Evolutionary conservation across 176 grass and related monocot genomes (phyloP), one percentile per base, ranked within the genome.

Genomic region (Neostapfia colusana): DNA sequence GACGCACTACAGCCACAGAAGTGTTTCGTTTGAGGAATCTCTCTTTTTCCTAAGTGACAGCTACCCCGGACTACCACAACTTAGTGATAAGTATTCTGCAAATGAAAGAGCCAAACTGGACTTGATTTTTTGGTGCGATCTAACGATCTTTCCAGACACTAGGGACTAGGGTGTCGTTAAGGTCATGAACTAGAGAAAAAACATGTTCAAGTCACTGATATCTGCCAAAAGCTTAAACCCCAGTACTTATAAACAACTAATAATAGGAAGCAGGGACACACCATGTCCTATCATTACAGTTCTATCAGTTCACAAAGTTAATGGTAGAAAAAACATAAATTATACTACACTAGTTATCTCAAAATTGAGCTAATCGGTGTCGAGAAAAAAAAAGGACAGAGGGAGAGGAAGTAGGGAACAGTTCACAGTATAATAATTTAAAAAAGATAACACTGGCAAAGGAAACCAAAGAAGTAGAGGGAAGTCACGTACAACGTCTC

Each of bases 401-500:
- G 10, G 7, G 43, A 15, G 11, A 10, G 43, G n/a, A n/a, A 45
- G 43, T 14, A 49, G 36, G 79, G 50, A 55, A 74, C 44, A 71
- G 10, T n/a, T 77, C 45, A 71, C 18, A 42, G 65, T 37, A 63
- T 76, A 63, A 45, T 50, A 67, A 80, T 49, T 25, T 64, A n/a
- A 72, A 67, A 43, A 42, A 38, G 69, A 65, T 73, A 84, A 77
- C 27, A 85, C 45, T 21, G 43, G 36, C 28, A 62, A 82, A 80
- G 23, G 64, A 75, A 58, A 81, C 5, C 20, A 67, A 65, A 81
- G 61, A 62, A 51, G 64, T 54, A 76, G 58, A 75, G 85, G 50
- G 49, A 62, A 59, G 79, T 81, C 74, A 89, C 90, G 53, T 72
- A 99, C 95, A 82, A 77, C 55, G 50, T 99, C 95, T 87, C 91